Evolutionary conservation across 2,329 filamentous ascomycete genomes (phyloP).

Genomic region (Cyclaneusma minus): DNA sequence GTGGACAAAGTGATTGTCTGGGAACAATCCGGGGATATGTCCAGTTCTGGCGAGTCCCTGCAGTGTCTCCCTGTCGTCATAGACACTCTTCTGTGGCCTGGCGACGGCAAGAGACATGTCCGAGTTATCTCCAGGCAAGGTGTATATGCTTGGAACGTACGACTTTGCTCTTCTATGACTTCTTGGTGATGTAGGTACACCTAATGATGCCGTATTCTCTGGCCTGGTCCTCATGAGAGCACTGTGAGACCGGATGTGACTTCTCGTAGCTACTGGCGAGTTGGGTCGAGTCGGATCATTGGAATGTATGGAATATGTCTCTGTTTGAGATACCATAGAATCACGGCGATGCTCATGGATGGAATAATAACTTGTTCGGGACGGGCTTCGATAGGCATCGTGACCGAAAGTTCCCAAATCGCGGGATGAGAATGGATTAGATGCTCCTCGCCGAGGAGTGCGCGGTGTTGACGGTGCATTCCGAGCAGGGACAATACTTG

Average conservation of each 20-base stretch:
- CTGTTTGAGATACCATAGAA: slow-evolving; percentile 39
- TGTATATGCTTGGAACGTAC: slow-evolving; percentile 38
- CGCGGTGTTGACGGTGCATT: slow-evolving; percentile 21
- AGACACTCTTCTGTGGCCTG: slow-evolving; percentile 10
- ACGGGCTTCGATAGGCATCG: slow-evolving; percentile 26
- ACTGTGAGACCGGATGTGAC: slow-evolving; percentile 16
- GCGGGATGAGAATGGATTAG: slow-evolving; percentile 23
- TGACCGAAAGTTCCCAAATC: slow-evolving; percentile 16
- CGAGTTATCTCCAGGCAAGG: slow-evolving; percentile 32
- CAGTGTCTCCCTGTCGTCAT: slow-evolving; percentile 12
- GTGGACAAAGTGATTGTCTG: slow-evolving; percentile 38
- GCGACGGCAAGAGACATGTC: slow-evolving; percentile 15
- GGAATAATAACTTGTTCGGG: slow-evolving; percentile 32
- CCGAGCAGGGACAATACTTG: slow-evolving; percentile 18
- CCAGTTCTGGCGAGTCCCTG: slow-evolving; percentile 26
- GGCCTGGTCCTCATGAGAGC: slow-evolving; percentile 18
- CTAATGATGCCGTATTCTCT: slow-evolving; percentile 18
- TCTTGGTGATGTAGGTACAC: slow-evolving; percentile 12
- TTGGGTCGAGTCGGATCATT: slow-evolving; percentile 26
- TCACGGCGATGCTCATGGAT: slow-evolving; percentile 34
- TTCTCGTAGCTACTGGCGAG: slow-evolving; percentile 25
- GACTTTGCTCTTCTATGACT: slow-evolving; percentile 16
- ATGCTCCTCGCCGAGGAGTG: slow-evolving; percentile 21
- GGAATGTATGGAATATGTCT: slow-evolving; percentile 36
- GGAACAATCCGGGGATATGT: slow-evolving; percentile 41